phyloP scores from a whole-genome alignment of 2,329 filamentous ascomycete genomes.

The Penicillium sp. region DNA sequence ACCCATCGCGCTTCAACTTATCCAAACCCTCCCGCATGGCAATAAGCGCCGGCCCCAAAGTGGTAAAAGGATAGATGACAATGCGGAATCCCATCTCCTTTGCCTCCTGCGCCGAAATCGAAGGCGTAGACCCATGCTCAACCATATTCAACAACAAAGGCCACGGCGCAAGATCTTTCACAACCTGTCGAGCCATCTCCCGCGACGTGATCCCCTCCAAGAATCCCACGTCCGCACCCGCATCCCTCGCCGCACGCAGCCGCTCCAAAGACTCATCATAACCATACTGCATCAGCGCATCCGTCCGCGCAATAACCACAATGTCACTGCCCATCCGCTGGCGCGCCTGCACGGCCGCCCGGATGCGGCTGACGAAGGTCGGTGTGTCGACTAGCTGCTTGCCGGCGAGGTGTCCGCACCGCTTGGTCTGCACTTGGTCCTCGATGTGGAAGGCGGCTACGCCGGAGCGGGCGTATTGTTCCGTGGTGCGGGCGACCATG shows the following conservation, averaged over 20 bases:
- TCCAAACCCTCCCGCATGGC: constrained; percentile 38
- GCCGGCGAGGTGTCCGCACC: constrained; percentile 41
- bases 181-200: constrained; percentile 36
- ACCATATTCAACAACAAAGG: constrained; percentile 46
- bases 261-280: constrained; percentile 42
- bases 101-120: constrained; percentile 38
- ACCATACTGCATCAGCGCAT: constrained; percentile 36
- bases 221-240: constrained; percentile 44
- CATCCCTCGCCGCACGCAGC: constrained; percentile 39
- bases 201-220: constrained; percentile 41
- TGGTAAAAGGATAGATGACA: constrained; percentile 44
- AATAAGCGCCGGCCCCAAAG: constrained; percentile 37
- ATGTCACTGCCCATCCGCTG: constrained; percentile 40
- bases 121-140: constrained; percentile 43
- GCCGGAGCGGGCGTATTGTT: constrained; percentile 51
- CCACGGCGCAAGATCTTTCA: constrained; percentile 38
- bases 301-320: constrained; percentile 45
- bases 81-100: constrained; percentile 42
- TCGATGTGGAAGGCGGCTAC: constrained; percentile 57
- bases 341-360: constrained; percentile 37
- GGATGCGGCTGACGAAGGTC: constrained; percentile 37
- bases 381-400: constrained; percentile 39
- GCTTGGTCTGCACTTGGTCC: constrained; percentile 51
- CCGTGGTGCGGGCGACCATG: constrained; percentile 49
- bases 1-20: constrained; percentile 37